These are phyloP conservation scores for Paspalum notatum DNA, from an alignment of 176 grass and related monocot species.

Conservation along the genomic window DNA sequence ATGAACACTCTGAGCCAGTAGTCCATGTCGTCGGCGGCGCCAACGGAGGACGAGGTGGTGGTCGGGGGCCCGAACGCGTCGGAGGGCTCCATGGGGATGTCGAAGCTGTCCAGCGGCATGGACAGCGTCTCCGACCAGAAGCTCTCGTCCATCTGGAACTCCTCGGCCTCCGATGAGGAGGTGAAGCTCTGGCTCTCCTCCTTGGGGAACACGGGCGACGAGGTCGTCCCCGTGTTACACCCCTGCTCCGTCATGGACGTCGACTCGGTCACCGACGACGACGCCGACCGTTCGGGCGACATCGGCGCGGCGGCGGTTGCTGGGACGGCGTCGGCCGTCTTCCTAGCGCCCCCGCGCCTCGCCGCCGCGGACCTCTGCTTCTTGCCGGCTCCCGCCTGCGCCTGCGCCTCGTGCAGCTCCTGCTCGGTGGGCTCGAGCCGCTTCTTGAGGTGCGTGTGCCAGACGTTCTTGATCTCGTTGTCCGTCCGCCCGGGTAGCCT, in stretches of 20 bases:
- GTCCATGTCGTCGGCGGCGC: constrained; percentile 62
- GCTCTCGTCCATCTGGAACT: constrained; percentile 80
- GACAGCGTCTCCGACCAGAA: constrained; percentile 90
- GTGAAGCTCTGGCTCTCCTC: constrained; percentile 81
- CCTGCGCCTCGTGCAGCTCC: constrained; percentile 12
- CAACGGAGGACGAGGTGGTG: neutral
- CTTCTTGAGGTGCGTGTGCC: constrained; percentile 96
- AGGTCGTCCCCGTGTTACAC: constrained; percentile 43
- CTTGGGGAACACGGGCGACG: constrained; percentile 22
- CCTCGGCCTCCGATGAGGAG: constrained; percentile 48
- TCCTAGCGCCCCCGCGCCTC: constrained; percentile 26
- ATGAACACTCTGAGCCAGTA: constrained; percentile 84
- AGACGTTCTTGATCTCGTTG: constrained; percentile 97
- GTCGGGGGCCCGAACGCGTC: constrained; percentile 14
- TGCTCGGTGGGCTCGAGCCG: constrained; percentile 36
- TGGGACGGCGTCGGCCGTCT: neutral
- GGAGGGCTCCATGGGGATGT: constrained; percentile 28
- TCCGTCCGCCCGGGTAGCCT: constrained; percentile 77
- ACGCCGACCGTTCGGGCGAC: constrained; percentile 53
- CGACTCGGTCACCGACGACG: constrained; percentile 63
- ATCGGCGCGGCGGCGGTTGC: constrained; percentile 6
- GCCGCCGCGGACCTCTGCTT: constrained; percentile 29
- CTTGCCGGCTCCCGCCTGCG: constrained; percentile 4
- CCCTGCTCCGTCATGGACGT: constrained; percentile 39
- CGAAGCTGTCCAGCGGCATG: constrained; percentile 43